Percentiles rank a stretch among this genome's conserved stretches.
Evolutionary conservation across 495 filamentous ascomycete species (phyloP).

Genomic region (Penicillium robsamsonii): DNA sequence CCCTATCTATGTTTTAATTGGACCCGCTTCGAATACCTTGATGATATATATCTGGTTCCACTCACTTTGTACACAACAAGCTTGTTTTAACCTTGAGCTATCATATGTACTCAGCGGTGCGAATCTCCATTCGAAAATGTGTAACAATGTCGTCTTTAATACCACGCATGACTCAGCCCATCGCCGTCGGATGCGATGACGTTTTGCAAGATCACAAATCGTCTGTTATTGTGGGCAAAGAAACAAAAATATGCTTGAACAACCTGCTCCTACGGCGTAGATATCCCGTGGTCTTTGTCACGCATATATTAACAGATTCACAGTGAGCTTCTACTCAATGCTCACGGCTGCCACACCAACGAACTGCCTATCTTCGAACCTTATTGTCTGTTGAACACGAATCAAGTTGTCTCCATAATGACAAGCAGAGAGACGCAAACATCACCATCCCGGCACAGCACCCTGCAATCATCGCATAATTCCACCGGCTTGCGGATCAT

Average conservation of each 20-base stretch:
- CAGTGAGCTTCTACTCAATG: background rate
- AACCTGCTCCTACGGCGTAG: background rate
- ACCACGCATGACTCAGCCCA: background rate
- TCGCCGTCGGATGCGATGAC: background rate
- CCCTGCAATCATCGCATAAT: background rate
- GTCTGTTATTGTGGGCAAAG: background rate
- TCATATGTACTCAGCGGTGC: too few species aligned
- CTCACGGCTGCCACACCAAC: background rate
- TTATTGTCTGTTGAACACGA: too few species aligned
- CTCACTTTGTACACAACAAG: too few species aligned
- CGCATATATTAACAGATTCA: background rate
- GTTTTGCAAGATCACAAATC: background rate
- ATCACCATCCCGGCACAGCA: background rate
- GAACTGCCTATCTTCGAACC: background rate
- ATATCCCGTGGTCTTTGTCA: background rate
- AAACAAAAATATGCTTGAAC: background rate
- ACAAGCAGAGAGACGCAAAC: background rate
- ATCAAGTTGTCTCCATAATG: background rate
- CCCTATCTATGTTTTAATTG: background rate
- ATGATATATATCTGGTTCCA: background rate
- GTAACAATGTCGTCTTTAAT: too few species aligned
- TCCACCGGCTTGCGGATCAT: background rate
- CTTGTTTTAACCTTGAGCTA: too few species aligned
- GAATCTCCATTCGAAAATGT: too few species aligned
- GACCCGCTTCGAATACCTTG: accelerated